A percentile compares a stretch with the other conserved stretches of the same genome.
Conservation (phyloP, 139 green algal genomes). For the Coccomyxa sp. region DNA sequence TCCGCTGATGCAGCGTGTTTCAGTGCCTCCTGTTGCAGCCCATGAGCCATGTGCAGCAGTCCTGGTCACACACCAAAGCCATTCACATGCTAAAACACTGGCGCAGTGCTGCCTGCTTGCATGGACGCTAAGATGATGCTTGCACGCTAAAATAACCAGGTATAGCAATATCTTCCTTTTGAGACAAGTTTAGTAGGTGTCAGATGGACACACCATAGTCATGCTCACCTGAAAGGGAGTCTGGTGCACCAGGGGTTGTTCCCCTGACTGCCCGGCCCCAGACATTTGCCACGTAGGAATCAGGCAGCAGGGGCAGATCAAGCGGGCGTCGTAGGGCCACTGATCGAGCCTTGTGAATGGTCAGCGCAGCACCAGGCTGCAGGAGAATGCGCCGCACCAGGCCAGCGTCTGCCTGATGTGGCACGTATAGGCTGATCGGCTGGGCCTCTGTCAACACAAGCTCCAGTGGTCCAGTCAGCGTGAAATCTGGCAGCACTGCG, state of each 20-base stretch:
- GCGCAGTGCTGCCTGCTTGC: too few species aligned
- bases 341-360: neutral
- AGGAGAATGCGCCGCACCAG: neutral
- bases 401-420: constrained; percentile 18
- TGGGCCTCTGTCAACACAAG: constrained; percentile 12
- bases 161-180: too few species aligned
- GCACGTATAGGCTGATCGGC: constrained; percentile 20
- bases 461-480: constrained; percentile 27
- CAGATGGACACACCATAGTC: too few species aligned
- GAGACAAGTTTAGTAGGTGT: too few species aligned
- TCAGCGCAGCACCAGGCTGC: neutral
- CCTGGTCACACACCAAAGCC: too few species aligned
- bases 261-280: neutral
- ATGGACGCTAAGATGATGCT: too few species aligned
- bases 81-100: too few species aligned
- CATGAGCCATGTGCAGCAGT: too few species aligned
- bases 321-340: too few species aligned
- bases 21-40: too few species aligned
- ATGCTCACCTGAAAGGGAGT: neutral
- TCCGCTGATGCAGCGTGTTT: too few species aligned
- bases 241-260: neutral
- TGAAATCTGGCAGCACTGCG: constrained; percentile 24
- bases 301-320: neutral
- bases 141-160: too few species aligned
- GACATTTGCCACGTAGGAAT: neutral